These are phyloP conservation scores for Aspergillus biplanus DNA, from an alignment of 495 filamentous ascomycete genomes.

Conservation along the genomic window DNA sequence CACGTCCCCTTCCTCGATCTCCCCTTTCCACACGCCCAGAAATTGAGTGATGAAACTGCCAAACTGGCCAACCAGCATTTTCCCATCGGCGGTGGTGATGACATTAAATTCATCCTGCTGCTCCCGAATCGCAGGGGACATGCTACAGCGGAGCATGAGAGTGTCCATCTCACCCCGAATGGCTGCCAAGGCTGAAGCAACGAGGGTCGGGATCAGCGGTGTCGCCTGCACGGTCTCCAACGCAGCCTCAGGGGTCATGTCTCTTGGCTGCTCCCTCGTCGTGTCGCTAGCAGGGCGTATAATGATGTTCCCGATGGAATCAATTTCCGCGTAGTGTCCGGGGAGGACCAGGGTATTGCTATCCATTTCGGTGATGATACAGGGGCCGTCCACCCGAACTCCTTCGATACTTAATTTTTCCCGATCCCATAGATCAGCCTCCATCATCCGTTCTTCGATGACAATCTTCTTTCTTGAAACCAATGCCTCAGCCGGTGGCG, in stretches of 20 bases:
- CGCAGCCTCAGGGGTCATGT: conserved; percentile 27
- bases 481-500: conserved; percentile 37
- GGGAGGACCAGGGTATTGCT: conserved; percentile 55
- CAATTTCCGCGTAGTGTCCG: conserved; percentile 31
- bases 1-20: conserved; percentile 52
- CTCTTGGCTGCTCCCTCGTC: conserved; percentile 13
- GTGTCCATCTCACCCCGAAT: conserved; percentile 56
- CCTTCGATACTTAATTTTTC: conserved; percentile 43
- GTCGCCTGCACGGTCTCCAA: conserved; percentile 39
- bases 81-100: conserved; percentile 48
- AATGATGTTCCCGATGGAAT: conserved; percentile 43
- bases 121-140: conserved; percentile 56
- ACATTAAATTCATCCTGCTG: conserved; percentile 59
- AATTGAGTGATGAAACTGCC: conserved; percentile 56
- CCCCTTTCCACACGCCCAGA: conserved; percentile 45
- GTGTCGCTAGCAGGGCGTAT: conserved; percentile 36
- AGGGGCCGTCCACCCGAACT: conserved; percentile 42
- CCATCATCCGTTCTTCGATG: conserved; percentile 39
- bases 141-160: conserved; percentile 54
- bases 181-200: conserved; percentile 44
- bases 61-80: conserved; percentile 57
- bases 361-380: conserved; percentile 54
- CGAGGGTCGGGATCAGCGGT: conserved; percentile 44
- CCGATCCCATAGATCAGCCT: conserved; percentile 50
- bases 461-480: conserved; percentile 39